Percentiles rank a stretch among this genome's conserved stretches.
Conservation (phyloP, 768 basidiomycete species). For the Fomitopsis serialis region DNA sequence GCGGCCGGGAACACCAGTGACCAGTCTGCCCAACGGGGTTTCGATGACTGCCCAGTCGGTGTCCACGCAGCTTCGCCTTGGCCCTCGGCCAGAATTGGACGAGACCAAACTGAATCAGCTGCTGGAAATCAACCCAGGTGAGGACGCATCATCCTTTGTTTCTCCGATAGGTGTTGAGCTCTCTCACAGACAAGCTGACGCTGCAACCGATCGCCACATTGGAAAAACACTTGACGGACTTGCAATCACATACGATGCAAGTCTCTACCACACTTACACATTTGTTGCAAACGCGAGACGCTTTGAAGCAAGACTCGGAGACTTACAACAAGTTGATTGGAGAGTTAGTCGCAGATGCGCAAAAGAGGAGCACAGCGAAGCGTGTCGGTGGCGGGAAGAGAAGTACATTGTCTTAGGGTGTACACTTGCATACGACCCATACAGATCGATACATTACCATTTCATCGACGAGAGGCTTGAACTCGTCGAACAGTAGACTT, state of each 20-base stretch:
- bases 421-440: neutral
- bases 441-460: neutral
- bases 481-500: too few species aligned
- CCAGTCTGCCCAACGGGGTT: conserved; percentile 19
- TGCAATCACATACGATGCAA: conserved; percentile 67
- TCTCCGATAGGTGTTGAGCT: neutral
- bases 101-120: conserved; percentile 57
- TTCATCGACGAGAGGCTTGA: too few species aligned
- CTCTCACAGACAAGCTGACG: conserved; percentile 57
- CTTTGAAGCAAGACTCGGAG: conserved; percentile 82
- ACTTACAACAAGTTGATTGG: conserved; percentile 89
- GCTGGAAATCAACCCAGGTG: conserved; percentile 65
- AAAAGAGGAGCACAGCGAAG: conserved; percentile 71
- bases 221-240: conserved; percentile 59
- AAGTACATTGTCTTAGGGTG: conserved; percentile 34
- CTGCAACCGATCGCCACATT: conserved; percentile 65
- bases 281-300: conserved; percentile 75
- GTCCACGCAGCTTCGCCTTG: conserved; percentile 47
- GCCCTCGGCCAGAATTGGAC: conserved; percentile 74
- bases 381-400: conserved; percentile 10
- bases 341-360: conserved; percentile 88
- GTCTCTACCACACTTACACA: conserved; percentile 76
- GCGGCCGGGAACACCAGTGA: conserved; percentile 37
- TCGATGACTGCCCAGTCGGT: conserved; percentile 27
- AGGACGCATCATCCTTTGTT: too few species aligned